Base-by-base conservation (phyloP, 192 early-diverging fungal genomes). In the Coemansia sp. region DNA sequence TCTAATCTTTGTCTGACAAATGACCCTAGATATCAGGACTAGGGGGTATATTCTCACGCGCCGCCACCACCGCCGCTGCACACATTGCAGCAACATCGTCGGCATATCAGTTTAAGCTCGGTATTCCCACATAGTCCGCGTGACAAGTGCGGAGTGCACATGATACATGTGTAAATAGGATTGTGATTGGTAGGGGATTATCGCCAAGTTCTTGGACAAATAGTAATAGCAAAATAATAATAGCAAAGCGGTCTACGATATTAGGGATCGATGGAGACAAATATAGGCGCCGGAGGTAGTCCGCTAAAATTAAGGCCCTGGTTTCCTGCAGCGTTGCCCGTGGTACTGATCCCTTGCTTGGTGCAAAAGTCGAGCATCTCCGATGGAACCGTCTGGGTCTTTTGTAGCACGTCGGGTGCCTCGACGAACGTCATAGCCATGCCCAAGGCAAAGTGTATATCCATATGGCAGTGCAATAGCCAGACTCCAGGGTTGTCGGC, bases 401-500 rank as follows among this genome's bases (percentile, higher is more conserved):
- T 40, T 43, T 62, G 84, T 24, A 87, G 41, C 8, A 88, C 53
- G 34, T 87, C 87, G 16, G 92, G 91, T 3, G 91, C 90, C 68
- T 91, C 91, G 34, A 93, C 78, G 71, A 95, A 73, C 1, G 84
- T 81, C 13, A 87, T 82, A 9, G 86, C 91, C 64, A 94, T 86
- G 69, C 94, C 94, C 61, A 87, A 73, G 18, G 81, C 87, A 53
- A 90, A 75, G 31, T 86, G 85, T 27, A 68, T 66, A 18, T 82
- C 72, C 34, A 77, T 58, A 73, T 95, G 95, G 81, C 95, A 96
- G 79, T 95, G 95, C 75, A 93, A 84, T 47, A 91, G 68, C 91
- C 90, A 94, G 13, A 87, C 84, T 33, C 93, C 94, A 5, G 92
- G 91, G 77, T 93, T 93, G 71, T 93, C 88, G 8, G 90, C 90